Evolutionary conservation across 106 monocot species (phyloP).

Genomic region (Acorus gramineus): DNA sequence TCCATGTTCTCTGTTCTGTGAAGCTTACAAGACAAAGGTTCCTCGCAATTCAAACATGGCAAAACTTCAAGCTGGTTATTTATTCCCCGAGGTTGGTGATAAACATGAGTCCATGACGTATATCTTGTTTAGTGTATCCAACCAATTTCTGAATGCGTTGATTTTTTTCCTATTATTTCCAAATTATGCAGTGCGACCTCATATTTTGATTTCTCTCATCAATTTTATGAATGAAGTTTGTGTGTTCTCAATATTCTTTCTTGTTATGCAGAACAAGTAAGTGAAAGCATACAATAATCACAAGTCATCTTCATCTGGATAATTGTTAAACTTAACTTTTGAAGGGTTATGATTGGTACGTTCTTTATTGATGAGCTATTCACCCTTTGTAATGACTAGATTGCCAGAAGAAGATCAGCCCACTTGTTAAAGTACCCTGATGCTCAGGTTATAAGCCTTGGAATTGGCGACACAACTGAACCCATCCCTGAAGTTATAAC

Average conservation of each 20-base stretch:
- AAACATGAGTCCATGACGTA: too few relatives aligned
- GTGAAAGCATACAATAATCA: too few relatives aligned
- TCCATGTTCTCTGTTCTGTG: neutral
- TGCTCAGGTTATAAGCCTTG: constrained; percentile 78
- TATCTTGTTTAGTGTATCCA: too few relatives aligned
- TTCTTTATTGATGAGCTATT: neutral
- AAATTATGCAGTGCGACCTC: too few relatives aligned
- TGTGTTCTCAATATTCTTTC: too few relatives aligned
- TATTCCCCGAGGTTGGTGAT: neutral
- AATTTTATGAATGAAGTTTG: too few relatives aligned
- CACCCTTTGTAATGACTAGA: constrained; percentile 25
- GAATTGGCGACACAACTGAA: constrained; percentile 88
- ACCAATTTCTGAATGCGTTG: too few relatives aligned
- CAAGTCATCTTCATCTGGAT: neutral
- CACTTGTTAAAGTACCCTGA: constrained; percentile 65
- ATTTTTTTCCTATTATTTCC: too few relatives aligned
- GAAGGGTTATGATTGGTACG: too few relatives aligned
- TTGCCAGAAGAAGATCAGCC: constrained; percentile 61
- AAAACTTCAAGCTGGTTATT: constrained; percentile 3
- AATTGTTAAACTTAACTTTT: too few relatives aligned
- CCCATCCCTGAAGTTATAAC: constrained; percentile 88
- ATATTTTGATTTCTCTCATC: too few relatives aligned
- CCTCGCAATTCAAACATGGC: constrained; percentile 1
- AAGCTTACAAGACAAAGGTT: constrained; percentile 2
- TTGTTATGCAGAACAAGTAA: too few relatives aligned